A percentile compares a stretch with the other conserved stretches of the same genome.
These are phyloP conservation scores for Sicyos edulis DNA, from an alignment of 306 rosid species.

Conservation along the genomic window DNA sequence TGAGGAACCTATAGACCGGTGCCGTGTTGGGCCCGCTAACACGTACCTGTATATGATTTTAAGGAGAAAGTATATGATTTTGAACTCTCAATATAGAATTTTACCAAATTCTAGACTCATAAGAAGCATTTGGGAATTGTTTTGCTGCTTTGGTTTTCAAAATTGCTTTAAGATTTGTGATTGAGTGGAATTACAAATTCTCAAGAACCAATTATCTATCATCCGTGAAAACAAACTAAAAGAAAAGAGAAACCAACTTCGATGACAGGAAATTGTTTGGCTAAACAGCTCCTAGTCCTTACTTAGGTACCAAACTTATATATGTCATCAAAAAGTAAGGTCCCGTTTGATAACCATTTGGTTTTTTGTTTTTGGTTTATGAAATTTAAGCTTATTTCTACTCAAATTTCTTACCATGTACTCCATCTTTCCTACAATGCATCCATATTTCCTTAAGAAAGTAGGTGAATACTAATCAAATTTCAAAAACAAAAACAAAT, in stretches of 20 bases:
- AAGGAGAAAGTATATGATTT: not conserved
- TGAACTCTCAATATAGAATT: not conserved
- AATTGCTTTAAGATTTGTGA: not conserved
- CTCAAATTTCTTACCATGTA: too few species aligned
- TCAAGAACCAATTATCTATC: not conserved
- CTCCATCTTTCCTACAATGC: too few species aligned
- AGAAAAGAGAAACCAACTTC: not conserved
- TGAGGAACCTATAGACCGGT: slow-evolving; percentile 66
- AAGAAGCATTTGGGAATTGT: not conserved
- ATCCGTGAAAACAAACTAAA: not conserved
- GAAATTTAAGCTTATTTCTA: too few species aligned
- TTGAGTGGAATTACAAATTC: not conserved
- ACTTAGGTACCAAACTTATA: too few species aligned
- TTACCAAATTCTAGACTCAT: not conserved
- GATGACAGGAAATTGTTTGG: too few species aligned
- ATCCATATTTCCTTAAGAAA: too few species aligned
- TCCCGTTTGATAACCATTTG: too few species aligned
- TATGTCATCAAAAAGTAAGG: too few species aligned
- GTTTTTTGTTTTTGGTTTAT: too few species aligned
- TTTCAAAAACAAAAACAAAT: too few species aligned
- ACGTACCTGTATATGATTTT: slow-evolving; percentile 43
- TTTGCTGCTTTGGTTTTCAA: not conserved
- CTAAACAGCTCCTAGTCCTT: too few species aligned
- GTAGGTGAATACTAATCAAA: too few species aligned
- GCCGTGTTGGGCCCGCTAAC: slow-evolving; percentile 62